Evolutionary conservation across 2,329 filamentous ascomycete genomes (phyloP), one percentile per base, ranked within the genome.

Genomic region (Alternaria viburni): DNA sequence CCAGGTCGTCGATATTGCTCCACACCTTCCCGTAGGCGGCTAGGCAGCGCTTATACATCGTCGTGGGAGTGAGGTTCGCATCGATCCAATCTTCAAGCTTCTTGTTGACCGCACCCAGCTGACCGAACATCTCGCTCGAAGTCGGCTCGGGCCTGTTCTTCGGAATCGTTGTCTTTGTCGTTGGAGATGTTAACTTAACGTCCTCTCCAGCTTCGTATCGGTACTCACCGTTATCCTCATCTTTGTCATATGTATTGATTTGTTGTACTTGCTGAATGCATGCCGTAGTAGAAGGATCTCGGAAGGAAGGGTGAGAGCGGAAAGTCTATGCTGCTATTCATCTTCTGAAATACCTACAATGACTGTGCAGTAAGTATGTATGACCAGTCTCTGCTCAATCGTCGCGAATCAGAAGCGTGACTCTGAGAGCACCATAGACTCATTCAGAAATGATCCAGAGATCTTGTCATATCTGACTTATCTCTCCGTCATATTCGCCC

Each of bases 241-340:
- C 28, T 30, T 30, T 30, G 28, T 30, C 28, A 30, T 30, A 30
- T 30, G 5, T 12, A 30, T 32, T 15, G 13, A n/a, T n/a, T 36
- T 9, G 26, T 10, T 28, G 26, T 28, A 12, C 10, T 28, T 28
- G 26, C 26, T 28, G 26, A 11, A 28, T 28, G 26, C 26, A 28
- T 5, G 26, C 26, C 26, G 10, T 28, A 28, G 13, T 36, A 36
- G 30, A 36, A 41, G 5, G 32, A 17, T 41, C 51, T 64, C 25
- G 51, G 30, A 59, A 61, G 49, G 52, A 30, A 43, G 61, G 43
- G 15, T 56, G 54, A 55, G 61, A 49, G 58, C 9, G 30, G 51
- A 55, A 44, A 60, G 54, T 36, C 47, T 41, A 41, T n/a, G 7
- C 32, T 2, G 32, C 32, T n/a, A 5, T n/a, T 41, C 15, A 9